Percentiles rank a stretch among this genome's conserved stretches.
Conservation (phyloP, 495 filamentous ascomycete species). For the Hyaloscypha bicolor region DNA sequence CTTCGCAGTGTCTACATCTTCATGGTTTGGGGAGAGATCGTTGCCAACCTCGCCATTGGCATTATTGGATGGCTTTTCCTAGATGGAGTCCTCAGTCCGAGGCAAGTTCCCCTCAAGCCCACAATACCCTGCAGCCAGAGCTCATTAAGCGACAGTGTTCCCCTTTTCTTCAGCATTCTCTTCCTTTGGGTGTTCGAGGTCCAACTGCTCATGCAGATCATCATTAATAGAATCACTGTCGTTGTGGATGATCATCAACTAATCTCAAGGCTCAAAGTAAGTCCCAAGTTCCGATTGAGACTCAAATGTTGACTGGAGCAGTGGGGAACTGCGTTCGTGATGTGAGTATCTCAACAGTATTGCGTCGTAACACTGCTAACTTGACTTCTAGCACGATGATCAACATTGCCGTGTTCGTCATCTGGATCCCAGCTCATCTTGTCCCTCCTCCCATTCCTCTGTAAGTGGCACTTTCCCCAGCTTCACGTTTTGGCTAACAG, state of each 20-base stretch:
- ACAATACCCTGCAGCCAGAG: background rate
- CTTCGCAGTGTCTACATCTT: constrained; percentile 17
- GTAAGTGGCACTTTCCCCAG: background rate
- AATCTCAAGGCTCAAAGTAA: constrained; percentile 35
- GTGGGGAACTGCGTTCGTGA: constrained; percentile 40
- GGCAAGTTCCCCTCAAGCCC: constrained; percentile 26
- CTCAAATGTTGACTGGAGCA: background rate
- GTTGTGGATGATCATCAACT: constrained; percentile 37
- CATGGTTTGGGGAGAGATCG: constrained; percentile 46
- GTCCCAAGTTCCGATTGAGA: background rate
- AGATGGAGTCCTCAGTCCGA: constrained; percentile 37
- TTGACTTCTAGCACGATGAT: constrained; percentile 38
- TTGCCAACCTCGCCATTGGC: constrained; percentile 40
- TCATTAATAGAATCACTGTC: constrained; percentile 50
- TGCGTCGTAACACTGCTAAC: background rate
- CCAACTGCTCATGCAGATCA: constrained; percentile 49
- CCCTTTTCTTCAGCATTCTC: constrained; percentile 35
- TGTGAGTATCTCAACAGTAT: constrained; percentile 13
- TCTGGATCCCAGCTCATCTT: constrained; percentile 51
- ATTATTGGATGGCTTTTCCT: constrained; percentile 43
- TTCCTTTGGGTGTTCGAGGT: constrained; percentile 39
- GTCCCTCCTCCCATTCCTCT: constrained; percentile 34
- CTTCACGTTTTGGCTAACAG: background rate
- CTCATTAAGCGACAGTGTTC: constrained; percentile 25
- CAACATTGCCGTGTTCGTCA: constrained; percentile 50